Percentiles rank a stretch among this genome's conserved stretches.
Conservation (phyloP, 2,329 filamentous ascomycete genomes). For the Fonsecaea erecta region DNA sequence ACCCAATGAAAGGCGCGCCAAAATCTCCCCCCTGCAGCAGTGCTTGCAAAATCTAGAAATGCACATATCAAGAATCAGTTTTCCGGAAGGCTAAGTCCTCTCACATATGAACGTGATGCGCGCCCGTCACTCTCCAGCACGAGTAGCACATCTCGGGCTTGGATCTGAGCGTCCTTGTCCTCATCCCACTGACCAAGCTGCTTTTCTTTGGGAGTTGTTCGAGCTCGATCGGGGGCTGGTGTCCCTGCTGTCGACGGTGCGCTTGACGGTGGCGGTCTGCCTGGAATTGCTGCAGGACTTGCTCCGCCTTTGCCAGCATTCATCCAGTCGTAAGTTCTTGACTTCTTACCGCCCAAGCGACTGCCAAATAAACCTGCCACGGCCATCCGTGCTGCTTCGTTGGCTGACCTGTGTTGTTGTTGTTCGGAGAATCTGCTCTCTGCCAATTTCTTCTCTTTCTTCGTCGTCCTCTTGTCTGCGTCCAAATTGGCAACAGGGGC, state of each 20-base stretch:
- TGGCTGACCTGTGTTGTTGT: slow-evolving; percentile 78
- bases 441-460: slow-evolving; percentile 85
- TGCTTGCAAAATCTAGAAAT: slow-evolving; percentile 30
- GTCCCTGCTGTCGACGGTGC: slow-evolving; percentile 29
- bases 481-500: slow-evolving; percentile 49
- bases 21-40: slow-evolving; percentile 3
- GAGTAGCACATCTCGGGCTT: slow-evolving; percentile 79
- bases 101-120: slow-evolving; percentile 49
- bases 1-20: neutral
- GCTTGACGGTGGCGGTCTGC: slow-evolving; percentile 20
- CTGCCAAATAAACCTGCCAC: slow-evolving; percentile 65
- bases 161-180: slow-evolving; percentile 76
- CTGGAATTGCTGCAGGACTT: slow-evolving; percentile 39
- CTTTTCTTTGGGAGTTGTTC: slow-evolving; percentile 51
- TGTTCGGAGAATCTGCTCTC: slow-evolving; percentile 75
- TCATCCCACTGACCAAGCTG: slow-evolving; percentile 78
- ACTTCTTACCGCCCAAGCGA: slow-evolving; percentile 52
- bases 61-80: slow-evolving; percentile 28
- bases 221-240: slow-evolving; percentile 27
- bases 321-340: slow-evolving; percentile 56
- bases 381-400: slow-evolving; percentile 78
- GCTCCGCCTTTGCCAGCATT: slow-evolving; percentile 44
- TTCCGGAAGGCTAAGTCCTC: slow-evolving; percentile 43
- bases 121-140: slow-evolving; percentile 78
- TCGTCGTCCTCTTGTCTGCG: slow-evolving; percentile 73